phyloP scores from a whole-genome alignment of 768 basidiomycete species.

The Pleurotus ostreatus region DNA sequence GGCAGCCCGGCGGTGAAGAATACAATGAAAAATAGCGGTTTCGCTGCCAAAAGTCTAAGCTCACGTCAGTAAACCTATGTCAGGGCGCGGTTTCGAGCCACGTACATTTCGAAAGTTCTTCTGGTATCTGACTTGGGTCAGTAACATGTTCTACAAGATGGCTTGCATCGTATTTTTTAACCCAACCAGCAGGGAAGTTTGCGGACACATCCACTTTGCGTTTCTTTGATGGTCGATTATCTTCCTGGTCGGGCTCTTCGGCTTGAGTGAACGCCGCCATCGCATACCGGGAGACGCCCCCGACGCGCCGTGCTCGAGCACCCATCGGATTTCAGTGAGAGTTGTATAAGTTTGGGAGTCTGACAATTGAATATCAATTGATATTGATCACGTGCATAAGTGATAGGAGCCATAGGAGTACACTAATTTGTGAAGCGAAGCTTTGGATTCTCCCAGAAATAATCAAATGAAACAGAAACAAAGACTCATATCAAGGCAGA shows the following conservation, averaged over 20 bases:
- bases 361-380: too few relatives aligned
- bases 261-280: not conserved
- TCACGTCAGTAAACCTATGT: slow-evolving; percentile 2
- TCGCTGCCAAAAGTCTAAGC: slow-evolving; percentile 81
- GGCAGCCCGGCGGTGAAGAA: slow-evolving; percentile 63
- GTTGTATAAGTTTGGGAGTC: too few relatives aligned
- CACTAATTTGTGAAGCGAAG: too few relatives aligned
- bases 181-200: slow-evolving; percentile 20
- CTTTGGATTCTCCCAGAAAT: too few relatives aligned
- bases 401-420: too few relatives aligned
- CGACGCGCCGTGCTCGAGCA: not conserved
- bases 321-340: not conserved
- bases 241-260: not conserved
- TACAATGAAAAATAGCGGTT: slow-evolving; percentile 79
- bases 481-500: too few relatives aligned
- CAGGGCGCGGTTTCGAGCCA: slow-evolving; percentile 11
- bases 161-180: slow-evolving; percentile 59
- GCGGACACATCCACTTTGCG: slow-evolving; percentile 16
- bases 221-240: slow-evolving; percentile 13
- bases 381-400: too few relatives aligned
- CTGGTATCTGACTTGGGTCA: slow-evolving; percentile 63
- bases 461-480: too few relatives aligned
- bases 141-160: slow-evolving; percentile 72
- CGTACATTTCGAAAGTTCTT: slow-evolving; percentile 81
- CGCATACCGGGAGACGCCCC: not conserved